Evolutionary conservation across 768 basidiomycete genomes (phyloP).

Genomic region (Boletus insuetus): DNA sequence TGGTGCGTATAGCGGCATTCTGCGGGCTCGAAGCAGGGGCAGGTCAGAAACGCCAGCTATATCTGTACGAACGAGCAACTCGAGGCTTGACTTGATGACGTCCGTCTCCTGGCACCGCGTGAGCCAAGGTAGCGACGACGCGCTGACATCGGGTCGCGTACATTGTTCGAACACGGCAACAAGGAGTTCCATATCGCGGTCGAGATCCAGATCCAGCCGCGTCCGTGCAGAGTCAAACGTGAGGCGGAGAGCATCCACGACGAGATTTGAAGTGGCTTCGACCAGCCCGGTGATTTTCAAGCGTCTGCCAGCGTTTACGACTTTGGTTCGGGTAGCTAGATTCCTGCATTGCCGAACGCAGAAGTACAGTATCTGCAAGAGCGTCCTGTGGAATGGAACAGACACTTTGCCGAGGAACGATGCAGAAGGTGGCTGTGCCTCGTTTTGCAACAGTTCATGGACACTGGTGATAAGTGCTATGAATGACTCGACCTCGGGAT

Average conservation of each 20-base stretch:
- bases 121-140: conserved; percentile 75
- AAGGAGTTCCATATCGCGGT: conserved; percentile 77
- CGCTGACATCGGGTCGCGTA: conserved; percentile 62
- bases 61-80: conserved; percentile 67
- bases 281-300: conserved; percentile 57
- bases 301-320: conserved; percentile 58
- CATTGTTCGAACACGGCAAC: conserved; percentile 84
- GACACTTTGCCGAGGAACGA: conserved; percentile 68
- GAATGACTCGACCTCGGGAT: conserved; percentile 56
- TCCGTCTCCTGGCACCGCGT: conserved; percentile 77
- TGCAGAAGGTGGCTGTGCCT: conserved; percentile 66
- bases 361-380: conserved; percentile 81
- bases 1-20: conserved; percentile 68
- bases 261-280: conserved; percentile 59
- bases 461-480: conserved; percentile 59
- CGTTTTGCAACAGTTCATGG: conserved; percentile 65
- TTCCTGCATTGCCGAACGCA: conserved; percentile 62
- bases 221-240: conserved; percentile 64
- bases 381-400: conserved; percentile 72
- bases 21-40: conserved; percentile 56
- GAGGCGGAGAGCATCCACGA: conserved; percentile 64
- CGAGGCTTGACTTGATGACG: conserved; percentile 70
- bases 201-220: conserved; percentile 59
- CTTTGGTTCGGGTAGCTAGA: conserved; percentile 46
- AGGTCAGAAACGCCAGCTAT: conserved; percentile 69